Conservation (phyloP, 768 basidiomycete genomes). For the Podaxis mareebaensis region DNA sequence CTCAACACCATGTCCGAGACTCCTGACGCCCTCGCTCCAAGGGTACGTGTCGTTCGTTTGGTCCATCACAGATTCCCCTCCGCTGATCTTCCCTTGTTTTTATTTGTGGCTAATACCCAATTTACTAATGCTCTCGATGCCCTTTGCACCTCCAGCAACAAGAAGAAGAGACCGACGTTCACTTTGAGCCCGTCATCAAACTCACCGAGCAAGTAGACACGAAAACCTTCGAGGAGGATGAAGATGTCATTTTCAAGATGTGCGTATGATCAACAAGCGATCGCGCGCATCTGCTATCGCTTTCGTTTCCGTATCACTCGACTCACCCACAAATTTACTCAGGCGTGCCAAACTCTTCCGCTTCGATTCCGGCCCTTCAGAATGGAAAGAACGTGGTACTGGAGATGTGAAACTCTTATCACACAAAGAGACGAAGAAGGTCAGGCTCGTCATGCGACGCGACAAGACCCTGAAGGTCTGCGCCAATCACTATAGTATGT, state of each 20-base stretch:
- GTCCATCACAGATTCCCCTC: conserved; percentile 25
- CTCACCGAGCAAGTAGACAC: conserved; percentile 95
- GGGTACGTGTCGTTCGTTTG: conserved; percentile 49
- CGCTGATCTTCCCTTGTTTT: neutral
- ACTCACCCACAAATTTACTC: conserved; percentile 19
- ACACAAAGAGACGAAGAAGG: conserved; percentile 88
- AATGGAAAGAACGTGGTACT: conserved; percentile 99
- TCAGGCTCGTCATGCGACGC: conserved; percentile 97
- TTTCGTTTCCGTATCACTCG: conserved; percentile 22
- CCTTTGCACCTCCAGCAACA: conserved; percentile 26
- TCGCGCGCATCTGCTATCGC: conserved; percentile 35
- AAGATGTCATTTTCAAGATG: conserved; percentile 95
- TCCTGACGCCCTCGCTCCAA: conserved; percentile 67
- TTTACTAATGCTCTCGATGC: conserved; percentile 23
- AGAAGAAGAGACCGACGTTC: conserved; percentile 84
- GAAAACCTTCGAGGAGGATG: conserved; percentile 95
- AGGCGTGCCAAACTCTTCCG: conserved; percentile 99
- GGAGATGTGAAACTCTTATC: conserved; percentile 92
- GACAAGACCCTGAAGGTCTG: conserved; percentile 99
- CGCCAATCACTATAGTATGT: conserved; percentile 91
- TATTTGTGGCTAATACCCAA: neutral
- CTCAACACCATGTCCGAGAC: conserved; percentile 53
- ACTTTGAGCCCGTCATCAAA: conserved; percentile 96
- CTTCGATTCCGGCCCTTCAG: conserved; percentile 72
- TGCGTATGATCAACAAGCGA: conserved; percentile 41